Evolutionary conservation across 129 eudicot species (phyloP), one percentile per base, ranked within the genome.

Genomic region (Escallonia rubra): DNA sequence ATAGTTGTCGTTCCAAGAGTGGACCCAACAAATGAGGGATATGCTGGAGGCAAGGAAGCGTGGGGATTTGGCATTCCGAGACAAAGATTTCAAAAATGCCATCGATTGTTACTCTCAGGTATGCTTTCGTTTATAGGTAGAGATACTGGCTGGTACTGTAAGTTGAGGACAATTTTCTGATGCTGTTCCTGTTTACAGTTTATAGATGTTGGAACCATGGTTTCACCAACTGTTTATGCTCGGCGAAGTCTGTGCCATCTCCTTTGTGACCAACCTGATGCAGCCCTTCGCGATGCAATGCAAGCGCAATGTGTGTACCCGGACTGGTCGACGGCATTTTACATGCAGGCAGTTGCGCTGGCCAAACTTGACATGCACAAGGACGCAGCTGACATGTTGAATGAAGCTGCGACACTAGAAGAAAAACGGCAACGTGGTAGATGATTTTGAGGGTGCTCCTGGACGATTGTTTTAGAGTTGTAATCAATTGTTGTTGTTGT

Each of bases 21-120:
- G 97, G 97, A 90, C 97, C 53, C 97, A 90, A 65, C 97, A 90
- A 79, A 90, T 90, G 95, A 87, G 89, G 84, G 95, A 87, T 78
- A 90, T 90, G 97, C 70, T 90, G 76, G 97, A 90, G 63, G 95
- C 97, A 41, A 90, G 95, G 76, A 90, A 90, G 73, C 94, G 95
- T 2, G 97, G 97, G 50, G 97, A 90, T 85, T 72, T 86, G 62
- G 95, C 97, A 68, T 90, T 90, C 65, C 89, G 97, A 38, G 97
- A 90, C 75, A 90, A 80, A 74, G 97, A 90, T 71, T 90, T 90
- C 70, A 85, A 80, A 82, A 82, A 89, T 60, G 97, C 97, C n/a
- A 85, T 87, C 10, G 97, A 90, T 76, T 87, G 95, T 72, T 90
- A 90, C 67, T 90, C 97, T 74, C 95, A 90, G 97, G 97, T 87